phyloP scores from a whole-genome alignment of 805 yeast species.

The Ogataea chonburiensis region DNA sequence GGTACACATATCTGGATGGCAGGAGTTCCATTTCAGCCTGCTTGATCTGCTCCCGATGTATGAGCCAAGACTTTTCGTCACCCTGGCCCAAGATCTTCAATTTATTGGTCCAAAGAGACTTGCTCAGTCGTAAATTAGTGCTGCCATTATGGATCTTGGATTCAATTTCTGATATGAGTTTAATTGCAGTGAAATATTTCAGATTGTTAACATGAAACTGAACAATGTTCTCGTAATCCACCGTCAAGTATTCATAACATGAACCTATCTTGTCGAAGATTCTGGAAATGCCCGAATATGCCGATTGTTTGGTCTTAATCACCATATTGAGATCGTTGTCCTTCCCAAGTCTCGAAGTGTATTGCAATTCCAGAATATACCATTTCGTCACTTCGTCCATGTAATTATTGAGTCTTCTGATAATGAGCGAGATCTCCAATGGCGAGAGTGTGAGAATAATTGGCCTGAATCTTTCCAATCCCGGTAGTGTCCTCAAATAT shows the following conservation, averaged over 20 bases:
- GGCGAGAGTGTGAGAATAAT: constrained; percentile 10
- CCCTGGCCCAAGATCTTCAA: constrained; percentile 27
- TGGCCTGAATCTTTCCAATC: neutral
- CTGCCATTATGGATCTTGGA: constrained; percentile 4
- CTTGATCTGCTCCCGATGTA: constrained; percentile 23
- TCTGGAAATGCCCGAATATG: constrained; percentile 8
- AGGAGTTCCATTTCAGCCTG: constrained; percentile 14
- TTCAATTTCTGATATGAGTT: constrained; percentile 22
- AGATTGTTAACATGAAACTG: constrained; percentile 21
- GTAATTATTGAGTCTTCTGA: constrained; percentile 16
- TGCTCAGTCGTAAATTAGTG: constrained; percentile 18
- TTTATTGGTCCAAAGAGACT: constrained; percentile 26
- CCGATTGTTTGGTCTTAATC: constrained; percentile 5
- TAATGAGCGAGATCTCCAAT: constrained; percentile 21
- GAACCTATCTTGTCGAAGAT: constrained; percentile 9
- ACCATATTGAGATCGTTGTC: constrained; percentile 15
- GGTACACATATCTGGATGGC: constrained; percentile 14
- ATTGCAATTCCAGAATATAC: constrained; percentile 21
- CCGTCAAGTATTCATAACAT: constrained; percentile 9
- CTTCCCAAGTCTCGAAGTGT: constrained; percentile 21
- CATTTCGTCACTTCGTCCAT: constrained; percentile 11
- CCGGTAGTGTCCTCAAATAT: constrained; percentile 3
- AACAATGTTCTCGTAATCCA: constrained; percentile 30
- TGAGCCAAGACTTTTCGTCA: constrained; percentile 25
- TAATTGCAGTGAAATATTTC: constrained; percentile 22